Evolutionary conservation across 805 yeast species (phyloP), one percentile per base, ranked within the genome.

Genomic region (Metschnikowia lochheadii): DNA sequence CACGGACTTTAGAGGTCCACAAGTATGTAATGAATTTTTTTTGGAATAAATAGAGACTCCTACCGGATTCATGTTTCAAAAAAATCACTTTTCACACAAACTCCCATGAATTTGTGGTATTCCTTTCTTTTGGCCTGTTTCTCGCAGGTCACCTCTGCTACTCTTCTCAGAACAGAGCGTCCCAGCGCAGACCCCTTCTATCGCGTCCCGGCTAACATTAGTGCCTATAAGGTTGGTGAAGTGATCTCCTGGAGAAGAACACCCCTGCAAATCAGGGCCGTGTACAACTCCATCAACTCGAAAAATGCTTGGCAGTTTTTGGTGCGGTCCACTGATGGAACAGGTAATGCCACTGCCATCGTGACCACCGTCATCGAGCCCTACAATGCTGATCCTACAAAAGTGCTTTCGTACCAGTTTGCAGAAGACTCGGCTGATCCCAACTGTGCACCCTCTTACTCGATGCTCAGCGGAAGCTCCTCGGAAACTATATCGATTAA

Each of bases 321-420:
- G 46, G 58, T 62, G n/a, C 56, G 66, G 11, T 56, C 67, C 4
- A 50, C 57, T 14, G 58, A 61, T 45, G 44, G 60, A 1, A 40
- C 42, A 6, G 66, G 64, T 1, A 49, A 57, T 14, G 53, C 64
- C 5, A 57, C 50, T 6, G 64, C 64, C 6, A 51, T 58, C 17
- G 58, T 61, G 13, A 60, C 65, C 8, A 62, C 65, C 3, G 40
- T 63, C 5, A 43, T 61, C 14, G 51, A 58, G 44, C 66, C 66
- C 8, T 54, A 56, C 50, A 51, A 60, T 40, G 62, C 65, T 4
- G 62, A 61, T 48, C 58, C 63, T 6, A 39, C 47, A 13, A 62
- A 61, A 45, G 35, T 63, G 6, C 44, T 62, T 15, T 57, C 61
- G 20, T 61, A 55, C 46, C 63, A 60, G 39, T 48, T 45, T 44